Base-by-base conservation (phyloP, 768 basidiomycete genomes). In the Pholiota molesta region DNA sequence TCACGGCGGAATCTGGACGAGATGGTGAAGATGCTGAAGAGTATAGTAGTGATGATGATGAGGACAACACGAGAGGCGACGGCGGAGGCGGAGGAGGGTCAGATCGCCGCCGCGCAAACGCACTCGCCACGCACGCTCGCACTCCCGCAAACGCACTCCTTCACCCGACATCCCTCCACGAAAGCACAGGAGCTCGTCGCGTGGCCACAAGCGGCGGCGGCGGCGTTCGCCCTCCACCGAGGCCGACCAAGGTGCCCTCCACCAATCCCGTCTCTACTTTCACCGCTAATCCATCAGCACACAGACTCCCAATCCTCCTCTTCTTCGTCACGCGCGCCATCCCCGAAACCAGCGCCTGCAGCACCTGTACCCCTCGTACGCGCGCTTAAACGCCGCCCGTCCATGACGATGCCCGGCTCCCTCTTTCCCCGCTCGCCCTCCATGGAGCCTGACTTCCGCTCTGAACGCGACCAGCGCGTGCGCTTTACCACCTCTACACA, bases 331-430 rank as follows among this genome's bases (percentile, higher is more conserved):
- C 35, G 35, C 10, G 14, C 35, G 35, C 35, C 35, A 9, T 13
- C 35, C 35, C 35, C 35, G 13, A 16, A 11, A 13, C 75, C 75
- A 11, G 68, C 69, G 19, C 72, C 75, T 31, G 19, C 56, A 26
- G 31, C 56, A 5, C 17, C 23, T 16, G 56, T n/a, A 16, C 56
- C 56, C 45, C 44, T 49, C 45, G 0, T 73, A 72, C 42, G 61
- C 66, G 17, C 39, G 37, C 71, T 81, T 8, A 77, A 73, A 42
- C 77, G 75, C 28, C 76, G 73, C n/a, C 74, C 75, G 8, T 85
- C 84, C 2, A 68, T 81, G 0, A 87, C 86, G 1, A 94, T 94
- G 91, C 92, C 91, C 21, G 92, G 91, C 8, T 83, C 92, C 1
- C 82, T 94, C 13, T 91, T 87, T 69, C 85, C 90, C 5, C 86